Percentiles rank a stretch among this genome's conserved stretches.
Conservation (phyloP, 768 basidiomycete genomes). For the Boletus sp. region DNA sequence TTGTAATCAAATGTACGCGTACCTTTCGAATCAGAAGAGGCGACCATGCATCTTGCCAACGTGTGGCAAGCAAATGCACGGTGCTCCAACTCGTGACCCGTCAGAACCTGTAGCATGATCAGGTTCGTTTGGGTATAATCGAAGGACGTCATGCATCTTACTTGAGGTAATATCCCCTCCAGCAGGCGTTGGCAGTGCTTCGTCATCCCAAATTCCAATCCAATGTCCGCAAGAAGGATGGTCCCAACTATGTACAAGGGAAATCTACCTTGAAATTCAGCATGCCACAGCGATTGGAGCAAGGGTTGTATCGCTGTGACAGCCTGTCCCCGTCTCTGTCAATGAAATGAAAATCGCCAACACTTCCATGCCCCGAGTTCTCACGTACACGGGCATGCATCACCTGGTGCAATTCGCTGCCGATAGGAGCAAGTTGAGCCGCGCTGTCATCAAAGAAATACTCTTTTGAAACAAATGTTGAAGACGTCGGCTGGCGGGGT, state of each 20-base stretch:
- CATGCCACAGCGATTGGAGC: constrained; percentile 72
- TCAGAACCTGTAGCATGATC: constrained; percentile 51
- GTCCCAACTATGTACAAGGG: constrained; percentile 66
- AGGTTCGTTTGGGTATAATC: background rate
- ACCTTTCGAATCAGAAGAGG: constrained; percentile 50
- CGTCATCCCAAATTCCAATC: constrained; percentile 75
- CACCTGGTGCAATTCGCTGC: constrained; percentile 43
- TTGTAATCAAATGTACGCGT: constrained; percentile 14
- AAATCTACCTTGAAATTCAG: constrained; percentile 73
- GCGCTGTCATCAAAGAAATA: constrained; percentile 49
- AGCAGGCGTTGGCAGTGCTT: constrained; percentile 61
- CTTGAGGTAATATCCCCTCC: constrained; percentile 83
- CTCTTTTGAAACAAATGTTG: constrained; percentile 52
- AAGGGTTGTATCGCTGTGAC: constrained; percentile 62
- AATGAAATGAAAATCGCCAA: constrained; percentile 5
- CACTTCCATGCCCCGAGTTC: constrained; percentile 12
- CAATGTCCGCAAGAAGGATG: constrained; percentile 74
- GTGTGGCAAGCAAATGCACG: constrained; percentile 74
- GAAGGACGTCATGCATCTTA: constrained; percentile 27
- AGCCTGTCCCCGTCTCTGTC: constrained; percentile 63
- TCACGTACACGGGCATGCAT: constrained; percentile 40
- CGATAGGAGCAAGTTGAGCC: constrained; percentile 36
- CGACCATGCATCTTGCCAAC: constrained; percentile 72
- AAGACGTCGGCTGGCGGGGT: constrained; percentile 53
- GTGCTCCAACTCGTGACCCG: constrained; percentile 71